These are phyloP conservation scores for Euclidium syriacum DNA, from an alignment of 345 rosid species.

Conservation along the genomic window DNA sequence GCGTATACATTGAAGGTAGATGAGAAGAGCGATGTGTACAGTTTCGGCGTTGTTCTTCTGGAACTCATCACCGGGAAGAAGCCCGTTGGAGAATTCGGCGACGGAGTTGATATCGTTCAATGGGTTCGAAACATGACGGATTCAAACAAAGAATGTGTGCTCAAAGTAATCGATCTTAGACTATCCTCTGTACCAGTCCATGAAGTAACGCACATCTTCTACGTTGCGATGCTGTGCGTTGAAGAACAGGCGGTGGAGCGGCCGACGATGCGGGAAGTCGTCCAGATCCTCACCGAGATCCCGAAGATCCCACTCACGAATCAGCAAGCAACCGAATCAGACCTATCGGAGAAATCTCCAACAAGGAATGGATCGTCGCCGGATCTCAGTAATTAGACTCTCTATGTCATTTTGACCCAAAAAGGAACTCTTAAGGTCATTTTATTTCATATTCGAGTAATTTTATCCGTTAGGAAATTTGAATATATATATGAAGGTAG, in stretches of 20 bases:
- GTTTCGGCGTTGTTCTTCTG: slow-evolving; percentile 82
- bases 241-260: slow-evolving; percentile 93
- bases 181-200: slow-evolving; percentile 71
- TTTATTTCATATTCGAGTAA: neutral
- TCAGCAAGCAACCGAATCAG: slow-evolving; percentile 28
- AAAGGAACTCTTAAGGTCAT: neutral
- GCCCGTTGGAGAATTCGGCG: slow-evolving; percentile 95
- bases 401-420: too few species aligned
- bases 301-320: slow-evolving; percentile 49
- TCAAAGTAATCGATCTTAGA: slow-evolving; percentile 71
- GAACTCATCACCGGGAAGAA: slow-evolving; percentile 73
- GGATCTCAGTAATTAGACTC: slow-evolving; percentile 1
- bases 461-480: neutral
- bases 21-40: slow-evolving; percentile 94
- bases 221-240: slow-evolving; percentile 86
- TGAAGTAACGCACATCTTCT: slow-evolving; percentile 84
- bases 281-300: slow-evolving; percentile 80
- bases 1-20: slow-evolving; percentile 92
- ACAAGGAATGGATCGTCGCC: neutral
- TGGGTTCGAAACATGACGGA: slow-evolving; percentile 85
- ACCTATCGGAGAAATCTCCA: slow-evolving; percentile 18
- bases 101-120: slow-evolving; percentile 92
- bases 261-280: slow-evolving; percentile 91
- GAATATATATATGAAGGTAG: neutral
- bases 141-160: slow-evolving; percentile 72